Percentiles rank a stretch among this genome's conserved stretches.
Evolutionary conservation across 495 filamentous ascomycete genomes (phyloP).

Genomic region (Staphylotrichum longicolle): DNA sequence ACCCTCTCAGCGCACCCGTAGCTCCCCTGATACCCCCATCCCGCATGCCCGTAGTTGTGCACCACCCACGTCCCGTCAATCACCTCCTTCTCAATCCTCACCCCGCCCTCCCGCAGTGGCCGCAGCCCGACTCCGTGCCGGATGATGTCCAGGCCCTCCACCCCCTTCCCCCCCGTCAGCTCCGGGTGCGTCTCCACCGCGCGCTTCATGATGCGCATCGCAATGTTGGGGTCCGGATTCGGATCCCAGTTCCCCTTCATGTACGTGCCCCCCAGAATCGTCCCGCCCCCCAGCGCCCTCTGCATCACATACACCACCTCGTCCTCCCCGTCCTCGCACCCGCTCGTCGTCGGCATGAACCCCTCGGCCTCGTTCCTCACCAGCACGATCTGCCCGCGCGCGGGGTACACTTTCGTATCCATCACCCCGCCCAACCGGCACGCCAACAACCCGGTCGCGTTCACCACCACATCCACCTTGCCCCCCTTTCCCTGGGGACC

Average conservation of each 20-base stretch:
- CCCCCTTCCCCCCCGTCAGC: conserved; percentile 71
- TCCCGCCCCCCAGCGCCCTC: conserved; percentile 73
- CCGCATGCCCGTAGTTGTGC: conserved; percentile 95
- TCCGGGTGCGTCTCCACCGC: conserved; percentile 68
- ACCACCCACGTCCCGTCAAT: conserved; percentile 72
- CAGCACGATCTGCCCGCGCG: conserved; percentile 81
- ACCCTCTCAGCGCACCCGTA: conserved; percentile 78
- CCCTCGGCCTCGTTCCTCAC: conserved; percentile 78
- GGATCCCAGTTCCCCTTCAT: conserved; percentile 80
- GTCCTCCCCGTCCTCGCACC: conserved; percentile 75
- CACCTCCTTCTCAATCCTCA: conserved; percentile 78
- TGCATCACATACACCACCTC: conserved; percentile 90
- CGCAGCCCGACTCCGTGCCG: conserved; percentile 86
- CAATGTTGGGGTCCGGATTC: conserved; percentile 75
- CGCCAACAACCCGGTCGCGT: conserved; percentile 80
- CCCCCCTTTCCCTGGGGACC: conserved; percentile 45
- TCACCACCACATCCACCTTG: conserved; percentile 69
- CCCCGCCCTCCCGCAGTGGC: conserved; percentile 70
- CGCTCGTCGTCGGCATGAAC: conserved; percentile 68
- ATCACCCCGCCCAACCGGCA: conserved; percentile 75
- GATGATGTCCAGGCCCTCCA: conserved; percentile 79
- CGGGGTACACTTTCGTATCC: conserved; percentile 72
- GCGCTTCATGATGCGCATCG: conserved; percentile 85
- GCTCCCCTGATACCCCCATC: conserved; percentile 85
- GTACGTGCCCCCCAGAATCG: conserved; percentile 85